phyloP scores from a whole-genome alignment of 2,329 filamentous ascomycete species.

The Ceratocystis colombiana region DNA sequence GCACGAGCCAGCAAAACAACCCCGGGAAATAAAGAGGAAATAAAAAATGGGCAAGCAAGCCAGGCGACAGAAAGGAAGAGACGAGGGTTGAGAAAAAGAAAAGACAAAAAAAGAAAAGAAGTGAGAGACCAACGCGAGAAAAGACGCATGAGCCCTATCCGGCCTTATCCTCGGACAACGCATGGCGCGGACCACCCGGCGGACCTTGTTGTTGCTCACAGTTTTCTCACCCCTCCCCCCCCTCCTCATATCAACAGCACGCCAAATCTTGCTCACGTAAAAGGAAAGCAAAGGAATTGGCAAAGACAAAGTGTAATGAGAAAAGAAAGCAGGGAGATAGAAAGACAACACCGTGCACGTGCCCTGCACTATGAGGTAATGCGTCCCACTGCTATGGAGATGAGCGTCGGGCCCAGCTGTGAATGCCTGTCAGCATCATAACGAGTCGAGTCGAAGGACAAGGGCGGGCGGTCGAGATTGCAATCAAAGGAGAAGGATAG shows the following conservation, averaged over 20 bases:
- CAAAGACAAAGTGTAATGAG: not conserved
- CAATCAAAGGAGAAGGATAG: not conserved
- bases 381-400: slow-evolving; percentile 10
- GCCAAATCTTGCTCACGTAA: slow-evolving; percentile 9
- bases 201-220: not conserved
- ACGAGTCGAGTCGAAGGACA: not conserved
- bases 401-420: slow-evolving; percentile 8
- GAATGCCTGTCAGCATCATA: not conserved
- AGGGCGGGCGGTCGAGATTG: not conserved
- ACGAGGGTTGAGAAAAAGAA: not conserved
- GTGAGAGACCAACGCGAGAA: not conserved
- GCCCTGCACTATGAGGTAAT: slow-evolving; percentile 13
- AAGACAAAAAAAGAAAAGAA: not conserved
- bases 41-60: not conserved
- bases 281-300: not conserved
- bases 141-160: slow-evolving; percentile 15
- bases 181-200: not conserved
- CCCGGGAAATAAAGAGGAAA: slow-evolving; percentile 7
- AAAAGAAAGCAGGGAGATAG: not conserved
- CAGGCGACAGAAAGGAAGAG: not conserved
- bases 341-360: not conserved
- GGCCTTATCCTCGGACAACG: slow-evolving; percentile 11
- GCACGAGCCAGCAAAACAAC: not conserved
- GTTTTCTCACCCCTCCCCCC: not conserved
- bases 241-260: not conserved